A percentile compares a stretch with the other conserved stretches of the same genome.
Evolutionary conservation across 352 stramenopile species (phyloP).

Genomic region (Thraustotheca clavata): DNA sequence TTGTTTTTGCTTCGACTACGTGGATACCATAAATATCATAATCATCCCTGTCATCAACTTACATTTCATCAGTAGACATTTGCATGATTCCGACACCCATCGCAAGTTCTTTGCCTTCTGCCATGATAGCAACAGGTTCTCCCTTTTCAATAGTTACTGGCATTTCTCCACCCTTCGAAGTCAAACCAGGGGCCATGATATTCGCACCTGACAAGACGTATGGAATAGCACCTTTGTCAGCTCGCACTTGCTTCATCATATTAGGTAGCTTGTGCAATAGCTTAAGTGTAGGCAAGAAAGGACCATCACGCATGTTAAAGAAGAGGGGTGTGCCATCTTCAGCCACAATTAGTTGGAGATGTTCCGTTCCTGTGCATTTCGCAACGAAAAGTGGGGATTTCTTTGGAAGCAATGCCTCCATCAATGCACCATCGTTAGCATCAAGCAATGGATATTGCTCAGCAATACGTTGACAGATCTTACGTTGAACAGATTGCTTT

Average conservation of each 20-base stretch:
- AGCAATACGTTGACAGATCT: conserved; percentile 90
- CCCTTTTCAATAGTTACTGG: conserved; percentile 75
- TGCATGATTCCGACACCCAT: conserved; percentile 95
- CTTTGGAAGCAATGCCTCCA: conserved; percentile 89
- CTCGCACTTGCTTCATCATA: conserved; percentile 90
- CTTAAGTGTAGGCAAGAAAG: conserved; percentile 94
- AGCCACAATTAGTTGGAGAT: conserved; percentile 86
- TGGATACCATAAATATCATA: neutral
- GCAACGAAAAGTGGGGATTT: conserved; percentile 90
- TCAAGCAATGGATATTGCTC: conserved; percentile 87
- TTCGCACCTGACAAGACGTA: conserved; percentile 97
- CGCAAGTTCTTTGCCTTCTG: conserved; percentile 95
- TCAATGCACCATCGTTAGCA: conserved; percentile 70
- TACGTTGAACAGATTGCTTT: conserved; percentile 95
- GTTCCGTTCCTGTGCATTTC: conserved; percentile 78
- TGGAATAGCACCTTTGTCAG: conserved; percentile 97
- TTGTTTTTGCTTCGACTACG: conserved; percentile 91
- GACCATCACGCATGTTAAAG: conserved; percentile 95
- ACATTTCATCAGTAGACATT: conserved; percentile 96
- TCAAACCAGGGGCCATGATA: conserved; percentile 98
- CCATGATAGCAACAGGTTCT: conserved; percentile 92
- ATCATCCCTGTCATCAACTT: conserved; percentile 27
- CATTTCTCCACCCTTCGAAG: conserved; percentile 91
- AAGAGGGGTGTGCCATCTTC: conserved; percentile 89
- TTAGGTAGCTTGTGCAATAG: conserved; percentile 92